Percentiles rank a stretch among this genome's conserved stretches.
phyloP scores from a whole-genome alignment of 352 stramenopile genomes.

The Phytophthora hibernalis region DNA sequence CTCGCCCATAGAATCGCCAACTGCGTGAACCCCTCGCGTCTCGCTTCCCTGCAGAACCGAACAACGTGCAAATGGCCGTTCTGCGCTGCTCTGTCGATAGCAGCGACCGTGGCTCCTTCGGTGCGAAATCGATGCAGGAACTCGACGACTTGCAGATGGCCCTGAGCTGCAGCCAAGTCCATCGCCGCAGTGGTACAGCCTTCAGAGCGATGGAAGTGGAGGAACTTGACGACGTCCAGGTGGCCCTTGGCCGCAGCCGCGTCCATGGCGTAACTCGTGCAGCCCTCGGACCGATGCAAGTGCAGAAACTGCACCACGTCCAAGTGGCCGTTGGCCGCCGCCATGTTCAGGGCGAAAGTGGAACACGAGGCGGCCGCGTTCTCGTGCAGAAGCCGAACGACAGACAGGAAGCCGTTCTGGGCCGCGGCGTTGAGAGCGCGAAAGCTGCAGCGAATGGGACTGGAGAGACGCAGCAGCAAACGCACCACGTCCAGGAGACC shows the following conservation, averaged over 20 bases:
- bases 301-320: slow-evolving; percentile 44
- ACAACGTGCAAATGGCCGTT: slow-evolving; percentile 45
- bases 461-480: slow-evolving; percentile 27
- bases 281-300: slow-evolving; percentile 40
- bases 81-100: slow-evolving; percentile 49
- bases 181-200: slow-evolving; percentile 47
- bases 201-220: slow-evolving; percentile 40
- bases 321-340: slow-evolving; percentile 39
- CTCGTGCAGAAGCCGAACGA: slow-evolving; percentile 31
- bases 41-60: slow-evolving; percentile 34
- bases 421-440: slow-evolving; percentile 35
- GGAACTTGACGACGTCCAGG: slow-evolving; percentile 45
- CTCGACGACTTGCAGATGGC: slow-evolving; percentile 40
- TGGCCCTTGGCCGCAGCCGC: slow-evolving; percentile 44
- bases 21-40: slow-evolving; percentile 35
- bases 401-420: slow-evolving; percentile 21
- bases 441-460: slow-evolving; percentile 15
- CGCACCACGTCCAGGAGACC: slow-evolving; percentile 37
- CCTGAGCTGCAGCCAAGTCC: slow-evolving; percentile 39
- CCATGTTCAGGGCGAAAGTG: slow-evolving; percentile 43
- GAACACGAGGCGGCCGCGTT: slow-evolving; percentile 20
- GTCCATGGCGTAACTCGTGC: slow-evolving; percentile 51
- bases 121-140: slow-evolving; percentile 44
- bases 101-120: slow-evolving; percentile 45
- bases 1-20: slow-evolving; percentile 43